These are phyloP conservation scores for Candida golubevii DNA, from an alignment of 805 yeast species.

Conservation along the genomic window DNA sequence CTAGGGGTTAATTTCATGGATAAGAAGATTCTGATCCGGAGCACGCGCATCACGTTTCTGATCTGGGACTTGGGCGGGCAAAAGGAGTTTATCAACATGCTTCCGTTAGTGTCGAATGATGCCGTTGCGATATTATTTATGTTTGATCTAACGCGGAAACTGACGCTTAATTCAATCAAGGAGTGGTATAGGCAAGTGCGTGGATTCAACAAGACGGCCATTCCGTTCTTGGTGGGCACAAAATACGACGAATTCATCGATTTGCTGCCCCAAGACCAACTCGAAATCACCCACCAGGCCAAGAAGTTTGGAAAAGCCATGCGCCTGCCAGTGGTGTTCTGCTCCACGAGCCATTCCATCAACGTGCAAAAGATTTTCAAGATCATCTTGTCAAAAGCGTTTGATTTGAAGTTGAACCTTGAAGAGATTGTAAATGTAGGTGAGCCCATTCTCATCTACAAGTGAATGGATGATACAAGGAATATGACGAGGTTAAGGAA, in stretches of 20 bases:
- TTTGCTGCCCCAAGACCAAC: conserved; percentile 73
- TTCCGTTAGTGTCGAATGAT: conserved; percentile 86
- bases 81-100: conserved; percentile 90
- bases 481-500: too few species aligned
- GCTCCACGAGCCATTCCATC: conserved; percentile 88
- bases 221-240: conserved; percentile 89
- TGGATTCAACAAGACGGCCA: conserved; percentile 84
- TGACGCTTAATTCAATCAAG: conserved; percentile 80
- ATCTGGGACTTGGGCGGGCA: conserved; percentile 98
- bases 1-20: conserved; percentile 95
- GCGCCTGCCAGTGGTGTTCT: conserved; percentile 80
- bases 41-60: conserved; percentile 84
- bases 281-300: conserved; percentile 77
- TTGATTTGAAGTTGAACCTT: conserved; percentile 74
- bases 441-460: conserved; percentile 84
- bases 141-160: conserved; percentile 82
- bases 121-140: conserved; percentile 87
- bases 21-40: conserved; percentile 74
- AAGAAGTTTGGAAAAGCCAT: conserved; percentile 82
- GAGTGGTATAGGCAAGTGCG: conserved; percentile 94
- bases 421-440: conserved; percentile 84
- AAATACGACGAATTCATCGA: conserved; percentile 86
- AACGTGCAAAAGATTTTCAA: conserved; percentile 93
- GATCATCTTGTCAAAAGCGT: conserved; percentile 83
- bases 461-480: conserved; percentile 12